phyloP scores from a whole-genome alignment of 1,284 basidiomycete genomes.

The Meira miltonrushii region DNA sequence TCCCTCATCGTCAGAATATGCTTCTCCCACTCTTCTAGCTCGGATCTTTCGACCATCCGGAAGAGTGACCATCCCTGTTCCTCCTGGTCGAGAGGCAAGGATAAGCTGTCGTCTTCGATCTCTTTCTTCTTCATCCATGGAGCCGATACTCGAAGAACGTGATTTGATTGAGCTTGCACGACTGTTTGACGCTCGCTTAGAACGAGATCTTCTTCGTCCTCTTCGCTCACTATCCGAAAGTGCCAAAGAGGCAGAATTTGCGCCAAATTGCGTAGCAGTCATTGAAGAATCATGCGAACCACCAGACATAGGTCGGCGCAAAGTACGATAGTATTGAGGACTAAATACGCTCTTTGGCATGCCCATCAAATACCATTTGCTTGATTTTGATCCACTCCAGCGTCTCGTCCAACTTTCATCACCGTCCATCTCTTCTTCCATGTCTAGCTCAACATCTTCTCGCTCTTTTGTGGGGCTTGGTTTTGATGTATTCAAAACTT shows the following conservation, averaged over 20 bases:
- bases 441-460: neutral
- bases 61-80: constrained; percentile 50
- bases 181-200: neutral
- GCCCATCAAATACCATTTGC: constrained; percentile 46
- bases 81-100: constrained; percentile 42
- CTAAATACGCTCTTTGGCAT: constrained; percentile 42
- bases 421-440: constrained; percentile 15
- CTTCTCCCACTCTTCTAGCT: constrained; percentile 43
- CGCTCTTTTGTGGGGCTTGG: no score
- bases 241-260: neutral
- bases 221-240: constrained; percentile 3
- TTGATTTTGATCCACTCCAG: constrained; percentile 13
- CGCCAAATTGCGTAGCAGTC: neutral
- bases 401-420: constrained; percentile 25
- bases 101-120: constrained; percentile 38
- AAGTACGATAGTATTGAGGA: constrained; percentile 20
- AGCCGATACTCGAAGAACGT: constrained; percentile 9
- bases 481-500: no score
- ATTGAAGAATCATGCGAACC: neutral
- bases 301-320: neutral
- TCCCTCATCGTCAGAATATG: constrained; percentile 8
- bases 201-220: neutral
- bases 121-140: constrained; percentile 25
- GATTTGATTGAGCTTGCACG: constrained; percentile 11
- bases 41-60: constrained; percentile 47